These are phyloP conservation scores for Rhodosporidiobolus odoratus DNA, from an alignment of 768 basidiomycete genomes.

Conservation along the genomic window DNA sequence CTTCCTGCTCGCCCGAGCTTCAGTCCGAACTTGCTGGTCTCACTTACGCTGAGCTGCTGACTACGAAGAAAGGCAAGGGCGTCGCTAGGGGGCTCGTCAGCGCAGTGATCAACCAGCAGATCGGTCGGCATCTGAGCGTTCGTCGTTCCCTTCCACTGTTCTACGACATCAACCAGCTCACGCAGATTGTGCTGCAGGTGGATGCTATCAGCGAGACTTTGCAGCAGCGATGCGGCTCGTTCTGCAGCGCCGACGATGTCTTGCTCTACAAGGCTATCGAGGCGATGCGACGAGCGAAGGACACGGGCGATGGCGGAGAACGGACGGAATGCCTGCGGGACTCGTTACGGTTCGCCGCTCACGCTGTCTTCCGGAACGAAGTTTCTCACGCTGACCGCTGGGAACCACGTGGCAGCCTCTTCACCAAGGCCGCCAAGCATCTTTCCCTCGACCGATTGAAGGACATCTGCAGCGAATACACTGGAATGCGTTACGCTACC, in stretches of 20 bases:
- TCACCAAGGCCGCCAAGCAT: constrained; percentile 78
- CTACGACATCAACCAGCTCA: not conserved
- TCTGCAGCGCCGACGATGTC: constrained; percentile 97
- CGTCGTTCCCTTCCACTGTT: constrained; percentile 42
- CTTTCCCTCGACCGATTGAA: constrained; percentile 75
- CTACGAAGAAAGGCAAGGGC: constrained; percentile 75
- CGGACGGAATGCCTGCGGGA: constrained; percentile 74
- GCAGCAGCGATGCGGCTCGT: constrained; percentile 90
- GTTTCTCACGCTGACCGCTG: not conserved
- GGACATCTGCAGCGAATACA: constrained; percentile 85
- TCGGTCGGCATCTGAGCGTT: constrained; percentile 91
- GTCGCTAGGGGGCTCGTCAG: constrained; percentile 85
- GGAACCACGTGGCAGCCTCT: constrained; percentile 57
- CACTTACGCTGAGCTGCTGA: constrained; percentile 82
- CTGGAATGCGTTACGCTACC: constrained; percentile 72
- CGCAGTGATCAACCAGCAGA: constrained; percentile 94
- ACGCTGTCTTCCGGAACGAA: constrained; percentile 2
- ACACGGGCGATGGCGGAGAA: constrained; percentile 67
- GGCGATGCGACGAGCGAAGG: constrained; percentile 81
- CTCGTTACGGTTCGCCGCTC: constrained; percentile 64
- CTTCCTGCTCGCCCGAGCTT: constrained; percentile 62
- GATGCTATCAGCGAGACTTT: constrained; percentile 93
- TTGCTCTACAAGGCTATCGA: constrained; percentile 97
- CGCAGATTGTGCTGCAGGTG: constrained; percentile 55
- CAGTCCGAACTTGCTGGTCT: constrained; percentile 65